phyloP scores from a whole-genome alignment of 108 stramenopile genomes.

The Skeletonema marinoi region DNA sequence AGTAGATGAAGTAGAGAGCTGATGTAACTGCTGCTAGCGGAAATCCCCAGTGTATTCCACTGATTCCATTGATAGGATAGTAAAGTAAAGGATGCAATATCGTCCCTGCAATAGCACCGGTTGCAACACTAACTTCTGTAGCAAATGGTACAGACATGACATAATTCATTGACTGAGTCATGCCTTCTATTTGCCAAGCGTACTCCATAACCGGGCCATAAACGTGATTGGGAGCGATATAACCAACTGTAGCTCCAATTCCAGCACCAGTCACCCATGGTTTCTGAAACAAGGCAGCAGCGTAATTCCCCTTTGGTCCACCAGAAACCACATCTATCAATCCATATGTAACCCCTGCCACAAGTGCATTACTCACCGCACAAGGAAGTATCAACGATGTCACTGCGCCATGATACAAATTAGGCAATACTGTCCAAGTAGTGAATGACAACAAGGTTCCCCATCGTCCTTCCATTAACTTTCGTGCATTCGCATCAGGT shows the following conservation, averaged over 20 bases:
- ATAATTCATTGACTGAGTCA: conserved; percentile 23
- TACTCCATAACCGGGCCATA: conserved; percentile 46
- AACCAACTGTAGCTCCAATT: conserved; percentile 45
- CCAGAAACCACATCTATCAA: conserved; percentile 26
- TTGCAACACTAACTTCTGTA: conserved; percentile 42
- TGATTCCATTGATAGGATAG: conserved; percentile 45
- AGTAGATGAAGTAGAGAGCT: conserved; percentile 45
- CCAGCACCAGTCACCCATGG: conserved; percentile 47
- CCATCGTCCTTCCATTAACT: conserved; percentile 47
- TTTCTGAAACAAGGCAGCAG: conserved; percentile 1
- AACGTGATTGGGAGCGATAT: conserved; percentile 36
- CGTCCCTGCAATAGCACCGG: conserved; percentile 47
- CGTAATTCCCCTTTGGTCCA: background rate
- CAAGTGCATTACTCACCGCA: conserved; percentile 47
- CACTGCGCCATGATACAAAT: conserved; percentile 32
- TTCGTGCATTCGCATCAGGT: conserved; percentile 32
- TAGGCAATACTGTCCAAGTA: conserved; percentile 41
- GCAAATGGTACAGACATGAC: conserved; percentile 34
- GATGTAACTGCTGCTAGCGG: conserved; percentile 23
- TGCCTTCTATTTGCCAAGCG: conserved; percentile 42
- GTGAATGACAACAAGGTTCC: conserved; percentile 43
- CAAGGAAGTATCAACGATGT: conserved; percentile 47
- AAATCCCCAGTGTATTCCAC: conserved; percentile 40
- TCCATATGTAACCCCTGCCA: conserved; percentile 39
- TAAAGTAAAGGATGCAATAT: conserved; percentile 54